Evolutionary conservation across 352 stramenopile genomes (phyloP), one percentile per base, ranked within the genome.

Genomic region (Halophytophthora polymorphica): DNA sequence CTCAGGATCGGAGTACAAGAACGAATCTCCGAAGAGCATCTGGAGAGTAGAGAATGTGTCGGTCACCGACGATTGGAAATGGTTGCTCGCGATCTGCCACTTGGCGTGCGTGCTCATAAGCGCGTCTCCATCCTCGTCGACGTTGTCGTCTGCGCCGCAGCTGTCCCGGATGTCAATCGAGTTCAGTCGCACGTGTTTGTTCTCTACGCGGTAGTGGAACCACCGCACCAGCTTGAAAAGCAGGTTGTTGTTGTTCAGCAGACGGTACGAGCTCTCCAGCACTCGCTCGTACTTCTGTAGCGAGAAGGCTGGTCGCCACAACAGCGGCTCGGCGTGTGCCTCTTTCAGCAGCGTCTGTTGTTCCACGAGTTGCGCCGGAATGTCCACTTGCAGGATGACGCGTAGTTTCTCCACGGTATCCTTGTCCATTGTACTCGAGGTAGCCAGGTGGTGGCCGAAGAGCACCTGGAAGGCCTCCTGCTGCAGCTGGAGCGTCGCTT

Each of bases 241-340:
- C 39, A 84, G 33, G n/a, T 77, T 77, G 49, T 76, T 82, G 69
- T 79, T 81, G 66, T 76, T 84, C 18, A 84, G 64, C 31, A 84
- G 52, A 1, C 73, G 73, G 18, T 76, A 60, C 45, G 58, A 80
- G 31, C 48, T 66, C 15, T 83, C 58, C 13, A 85, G 55, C 19
- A 85, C 64, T 6, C 44, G 35, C 31, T 76, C 57, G 50, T 85
- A 85, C 52, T 85, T 85, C 38, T 67, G 46, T 22, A 53, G 54
- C 19, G 73, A 85, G 36, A 85, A 85, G 33, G 49, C 23, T 6
- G 68, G 73, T 17, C 63, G 61, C 73, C 73, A 85, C 31, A 85
- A 28, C 41, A 57, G 49, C 10, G 73, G 73, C 33, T 85, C 73
- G 11, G 45, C 57, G 45, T 65, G 66, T 3, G 71, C 71, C 39